Evolutionary conservation across 2,329 filamentous ascomycete genomes (phyloP).

Genomic region (Fonsecaea erecta): DNA sequence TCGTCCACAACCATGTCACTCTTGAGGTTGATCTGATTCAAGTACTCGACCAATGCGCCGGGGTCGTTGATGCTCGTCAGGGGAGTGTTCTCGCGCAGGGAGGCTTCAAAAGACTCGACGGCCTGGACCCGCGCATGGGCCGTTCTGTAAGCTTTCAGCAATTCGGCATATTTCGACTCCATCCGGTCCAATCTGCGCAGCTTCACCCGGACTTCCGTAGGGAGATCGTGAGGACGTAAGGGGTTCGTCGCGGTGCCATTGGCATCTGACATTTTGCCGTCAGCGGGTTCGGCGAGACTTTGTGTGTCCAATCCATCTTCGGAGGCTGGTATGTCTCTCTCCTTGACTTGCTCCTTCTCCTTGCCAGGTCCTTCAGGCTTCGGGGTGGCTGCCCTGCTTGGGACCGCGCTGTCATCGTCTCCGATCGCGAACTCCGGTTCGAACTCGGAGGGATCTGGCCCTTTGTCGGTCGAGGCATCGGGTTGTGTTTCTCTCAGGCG

Average conservation of each 20-base stretch:
- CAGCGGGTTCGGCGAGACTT: constrained; percentile 37
- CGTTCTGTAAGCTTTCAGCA: constrained; percentile 87
- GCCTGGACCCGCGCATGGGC: constrained; percentile 84
- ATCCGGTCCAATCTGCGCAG: constrained; percentile 88
- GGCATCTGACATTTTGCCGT: constrained; percentile 33
- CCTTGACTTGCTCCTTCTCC: constrained; percentile 24
- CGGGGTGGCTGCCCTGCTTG: constrained; percentile 66
- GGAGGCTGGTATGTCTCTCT: constrained; percentile 36
- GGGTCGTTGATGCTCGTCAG: constrained; percentile 87
- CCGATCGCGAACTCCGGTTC: constrained; percentile 86
- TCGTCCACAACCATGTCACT: constrained; percentile 94
- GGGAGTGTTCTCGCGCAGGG: constrained; percentile 88
- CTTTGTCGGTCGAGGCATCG: constrained; percentile 57
- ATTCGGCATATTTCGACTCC: constrained; percentile 83
- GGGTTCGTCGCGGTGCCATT: constrained; percentile 39
- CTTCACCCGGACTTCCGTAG: constrained; percentile 74
- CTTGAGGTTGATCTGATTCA: constrained; percentile 83
- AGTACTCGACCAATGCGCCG: constrained; percentile 81
- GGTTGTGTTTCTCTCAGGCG: constrained; percentile 44
- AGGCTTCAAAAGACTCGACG: constrained; percentile 92
- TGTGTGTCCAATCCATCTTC: constrained; percentile 38
- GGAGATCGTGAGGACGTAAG: constrained; percentile 58
- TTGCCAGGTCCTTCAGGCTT: constrained; percentile 50
- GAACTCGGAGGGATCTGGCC: constrained; percentile 83
- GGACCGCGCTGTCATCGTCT: constrained; percentile 68